phyloP scores from a whole-genome alignment of 202 grass and related monocot species.

The Dendrocalamus latiflorus region DNA sequence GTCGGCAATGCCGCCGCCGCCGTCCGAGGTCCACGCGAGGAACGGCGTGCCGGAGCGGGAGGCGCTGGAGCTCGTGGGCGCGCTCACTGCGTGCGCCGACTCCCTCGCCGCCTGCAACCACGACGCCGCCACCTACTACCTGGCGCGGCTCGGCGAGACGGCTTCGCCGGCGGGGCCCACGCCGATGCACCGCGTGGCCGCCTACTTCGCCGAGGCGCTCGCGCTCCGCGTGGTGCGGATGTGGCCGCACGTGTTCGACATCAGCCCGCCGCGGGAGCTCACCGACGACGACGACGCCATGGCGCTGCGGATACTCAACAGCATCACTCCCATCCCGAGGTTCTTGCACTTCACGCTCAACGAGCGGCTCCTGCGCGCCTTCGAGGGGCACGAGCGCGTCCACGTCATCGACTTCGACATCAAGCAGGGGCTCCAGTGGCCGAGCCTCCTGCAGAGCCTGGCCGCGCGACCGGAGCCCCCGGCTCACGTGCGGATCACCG shows the following conservation, averaged over 20 bases:
- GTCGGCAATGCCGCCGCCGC: background rate
- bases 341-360: conserved; percentile 90
- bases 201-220: conserved; percentile 85
- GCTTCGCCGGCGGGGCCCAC: conserved; percentile 62
- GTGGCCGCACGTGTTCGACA: conserved; percentile 71
- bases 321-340: conserved; percentile 63
- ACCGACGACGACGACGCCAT: conserved; percentile 52
- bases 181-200: conserved; percentile 59
- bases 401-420: conserved; percentile 96
- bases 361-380: conserved; percentile 61
- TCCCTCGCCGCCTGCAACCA: conserved; percentile 48
- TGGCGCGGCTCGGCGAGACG: conserved; percentile 61
- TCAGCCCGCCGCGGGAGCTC: conserved; percentile 52
- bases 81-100: conserved; percentile 66
- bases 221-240: conserved; percentile 50
- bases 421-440: conserved; percentile 97
- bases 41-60: background rate
- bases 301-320: conserved; percentile 65
- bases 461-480: conserved; percentile 40
- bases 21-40: background rate
- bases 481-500: conserved; percentile 77
- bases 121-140: conserved; percentile 54
- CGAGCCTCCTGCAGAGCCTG: conserved; percentile 78
- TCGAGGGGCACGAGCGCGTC: conserved; percentile 79
- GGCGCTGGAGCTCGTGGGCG: conserved; percentile 61